A percentile compares a stretch with the other conserved stretches of the same genome.
Conservation (phyloP, 1,284 basidiomycete genomes). For the Schizophyllum amplum region DNA sequence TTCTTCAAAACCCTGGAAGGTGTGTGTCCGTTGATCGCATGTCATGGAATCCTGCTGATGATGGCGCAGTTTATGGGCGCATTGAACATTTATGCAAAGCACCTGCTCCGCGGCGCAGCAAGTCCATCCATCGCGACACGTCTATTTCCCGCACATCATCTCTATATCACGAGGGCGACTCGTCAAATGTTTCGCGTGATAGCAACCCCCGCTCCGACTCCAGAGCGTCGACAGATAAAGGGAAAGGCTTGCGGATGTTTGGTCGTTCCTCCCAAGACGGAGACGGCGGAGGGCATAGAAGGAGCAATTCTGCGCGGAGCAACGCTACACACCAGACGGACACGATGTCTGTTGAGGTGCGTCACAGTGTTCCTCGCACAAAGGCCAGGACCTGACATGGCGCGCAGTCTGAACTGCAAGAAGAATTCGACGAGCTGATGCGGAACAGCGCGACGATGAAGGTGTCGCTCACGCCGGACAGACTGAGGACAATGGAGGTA, state of each 20-base stretch:
- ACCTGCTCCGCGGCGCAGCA: conserved; percentile 54
- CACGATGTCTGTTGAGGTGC: background rate
- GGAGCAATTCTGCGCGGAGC: conserved; percentile 45
- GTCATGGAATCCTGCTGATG: conserved; percentile 8
- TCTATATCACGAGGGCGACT: conserved; percentile 17
- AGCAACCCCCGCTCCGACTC: conserved; percentile 20
- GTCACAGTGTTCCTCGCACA: background rate
- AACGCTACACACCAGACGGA: conserved; percentile 33
- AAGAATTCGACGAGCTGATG: conserved; percentile 89
- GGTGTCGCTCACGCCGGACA: conserved; percentile 89
- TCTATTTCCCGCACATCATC: conserved; percentile 32
- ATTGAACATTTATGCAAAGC: conserved; percentile 61
- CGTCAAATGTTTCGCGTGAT: background rate
- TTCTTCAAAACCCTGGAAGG: conserved; percentile 85
- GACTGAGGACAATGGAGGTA: conserved; percentile 87
- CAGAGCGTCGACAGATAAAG: conserved; percentile 52
- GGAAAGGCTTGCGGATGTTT: conserved; percentile 52
- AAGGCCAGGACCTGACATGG: background rate
- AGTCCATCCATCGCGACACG: conserved; percentile 50
- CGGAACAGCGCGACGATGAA: conserved; percentile 85
- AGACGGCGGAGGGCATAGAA: conserved; percentile 35
- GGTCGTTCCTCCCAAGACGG: conserved; percentile 36
- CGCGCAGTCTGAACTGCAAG: conserved; percentile 27
- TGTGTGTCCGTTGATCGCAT: conserved; percentile 23
- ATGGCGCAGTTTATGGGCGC: conserved; percentile 58